phyloP scores from a whole-genome alignment of 2,329 filamentous ascomycete genomes.

The Trichothecium sympodiale region DNA sequence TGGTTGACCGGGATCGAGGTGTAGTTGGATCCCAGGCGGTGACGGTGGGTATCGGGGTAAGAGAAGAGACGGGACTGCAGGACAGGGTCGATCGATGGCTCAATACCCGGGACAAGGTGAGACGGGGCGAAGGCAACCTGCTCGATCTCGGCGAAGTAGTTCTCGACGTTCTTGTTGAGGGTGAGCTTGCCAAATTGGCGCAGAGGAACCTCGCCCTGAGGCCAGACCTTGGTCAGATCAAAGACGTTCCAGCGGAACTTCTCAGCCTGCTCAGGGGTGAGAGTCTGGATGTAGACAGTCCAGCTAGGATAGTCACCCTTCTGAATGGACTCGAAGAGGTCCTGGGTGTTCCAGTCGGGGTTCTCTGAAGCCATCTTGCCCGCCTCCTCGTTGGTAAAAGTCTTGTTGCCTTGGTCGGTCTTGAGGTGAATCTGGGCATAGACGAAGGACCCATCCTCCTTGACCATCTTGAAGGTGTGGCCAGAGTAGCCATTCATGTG shows the following conservation, averaged over 20 bases:
- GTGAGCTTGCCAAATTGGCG: constrained; percentile 55
- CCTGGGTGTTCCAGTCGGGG: constrained; percentile 52
- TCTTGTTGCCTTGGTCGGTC: constrained; percentile 51
- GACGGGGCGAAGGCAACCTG: constrained; percentile 40
- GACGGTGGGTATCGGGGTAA: constrained; percentile 37
- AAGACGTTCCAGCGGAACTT: constrained; percentile 55
- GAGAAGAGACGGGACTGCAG: constrained; percentile 38
- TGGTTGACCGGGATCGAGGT: constrained; percentile 31
- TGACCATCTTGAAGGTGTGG: constrained; percentile 24
- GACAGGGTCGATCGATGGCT: constrained; percentile 33
- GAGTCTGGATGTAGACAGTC: constrained; percentile 52
- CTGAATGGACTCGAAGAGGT: constrained; percentile 53
- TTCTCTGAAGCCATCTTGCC: constrained; percentile 40
- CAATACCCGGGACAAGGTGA: constrained; percentile 37
- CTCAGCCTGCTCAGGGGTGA: constrained; percentile 51
- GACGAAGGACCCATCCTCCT: constrained; percentile 50
- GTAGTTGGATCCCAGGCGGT: constrained; percentile 41
- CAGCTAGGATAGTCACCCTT: constrained; percentile 50
- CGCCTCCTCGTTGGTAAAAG: constrained; percentile 46
- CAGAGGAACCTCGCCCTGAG: constrained; percentile 56
- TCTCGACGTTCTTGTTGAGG: constrained; percentile 52
- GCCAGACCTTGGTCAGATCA: constrained; percentile 62
- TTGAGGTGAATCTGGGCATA: constrained; percentile 57
- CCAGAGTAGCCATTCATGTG: constrained; percentile 44
- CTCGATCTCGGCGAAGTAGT: constrained; percentile 39